Evolutionary conservation across 2,329 filamentous ascomycete species (phyloP).

Genomic region (Fusarium nelsonii): DNA sequence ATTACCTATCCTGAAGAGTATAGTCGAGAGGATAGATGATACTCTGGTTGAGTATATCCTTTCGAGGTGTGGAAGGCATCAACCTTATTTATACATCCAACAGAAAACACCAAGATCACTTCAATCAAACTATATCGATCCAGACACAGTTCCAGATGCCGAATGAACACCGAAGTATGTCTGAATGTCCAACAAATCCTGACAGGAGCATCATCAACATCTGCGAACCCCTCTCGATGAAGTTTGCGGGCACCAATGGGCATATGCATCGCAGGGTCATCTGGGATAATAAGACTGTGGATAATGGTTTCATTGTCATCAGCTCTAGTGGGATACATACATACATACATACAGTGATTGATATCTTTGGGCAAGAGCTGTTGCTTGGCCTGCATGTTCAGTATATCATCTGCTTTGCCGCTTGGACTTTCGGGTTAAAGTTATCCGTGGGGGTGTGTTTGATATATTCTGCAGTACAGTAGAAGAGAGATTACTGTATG

Average conservation of each 20-base stretch:
- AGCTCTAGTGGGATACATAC: conserved; percentile 12
- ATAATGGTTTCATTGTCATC: conserved; percentile 38
- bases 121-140: neutral
- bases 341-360: neutral
- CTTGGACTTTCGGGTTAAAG: conserved; percentile 11
- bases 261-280: conserved; percentile 31
- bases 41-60: neutral
- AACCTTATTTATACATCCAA: conserved; percentile 27
- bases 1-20: neutral
- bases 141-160: conserved; percentile 32
- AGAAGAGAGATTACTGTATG: neutral
- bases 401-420: conserved; percentile 36
- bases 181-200: conserved; percentile 28
- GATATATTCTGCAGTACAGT: too few species aligned
- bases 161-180: conserved; percentile 37
- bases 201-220: conserved; percentile 31
- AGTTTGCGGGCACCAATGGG: conserved; percentile 47
- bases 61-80: neutral
- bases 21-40: neutral
- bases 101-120: neutral
- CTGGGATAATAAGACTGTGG: conserved; percentile 25
- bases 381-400: conserved; percentile 28
- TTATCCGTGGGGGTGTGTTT: conserved; percentile 10
- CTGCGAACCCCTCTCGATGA: conserved; percentile 37
- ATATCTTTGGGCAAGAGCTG: conserved; percentile 10